phyloP scores from a whole-genome alignment of 768 basidiomycete species.

The Floccularia luteovirens region DNA sequence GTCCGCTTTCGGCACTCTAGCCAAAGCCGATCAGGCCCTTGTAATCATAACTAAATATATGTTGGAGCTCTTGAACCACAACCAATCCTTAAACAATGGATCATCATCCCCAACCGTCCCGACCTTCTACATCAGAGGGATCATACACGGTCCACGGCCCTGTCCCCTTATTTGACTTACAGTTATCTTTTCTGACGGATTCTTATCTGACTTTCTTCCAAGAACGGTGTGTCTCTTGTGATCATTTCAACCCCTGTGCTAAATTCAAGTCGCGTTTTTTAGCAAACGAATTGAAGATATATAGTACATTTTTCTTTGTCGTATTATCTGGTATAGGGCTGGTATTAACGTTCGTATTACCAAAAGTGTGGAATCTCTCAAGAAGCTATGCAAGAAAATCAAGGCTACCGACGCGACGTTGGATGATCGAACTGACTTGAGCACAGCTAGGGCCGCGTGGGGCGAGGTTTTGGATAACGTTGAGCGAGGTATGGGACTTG shows the following conservation, averaged over 20 bases:
- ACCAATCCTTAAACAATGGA: conserved; percentile 12
- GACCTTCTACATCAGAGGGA: conserved; percentile 30
- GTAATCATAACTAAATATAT: too few species aligned
- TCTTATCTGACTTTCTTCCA: conserved; percentile 81
- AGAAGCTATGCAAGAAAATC: conserved; percentile 64
- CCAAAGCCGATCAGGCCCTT: too few species aligned
- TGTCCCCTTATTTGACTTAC: conserved; percentile 62
- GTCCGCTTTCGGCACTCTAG: too few species aligned
- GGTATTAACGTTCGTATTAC: conserved; percentile 3
- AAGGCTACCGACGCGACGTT: conserved; percentile 63
- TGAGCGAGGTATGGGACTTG: conserved; percentile 51
- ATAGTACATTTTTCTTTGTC: conserved; percentile 43
- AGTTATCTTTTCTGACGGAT: conserved; percentile 63
- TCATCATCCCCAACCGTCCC: conserved; percentile 25
- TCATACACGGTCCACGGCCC: conserved; percentile 38
- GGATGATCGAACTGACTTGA: conserved; percentile 65
- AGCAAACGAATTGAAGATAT: conserved; percentile 81
- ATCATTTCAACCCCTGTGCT: conserved; percentile 8
- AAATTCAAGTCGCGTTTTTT: conserved; percentile 12
- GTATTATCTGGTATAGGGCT: not conserved
- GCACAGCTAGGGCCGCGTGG: conserved; percentile 70
- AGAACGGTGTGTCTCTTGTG: conserved; percentile 53
- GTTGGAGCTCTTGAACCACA: not conserved
- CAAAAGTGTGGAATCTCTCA: conserved; percentile 64
- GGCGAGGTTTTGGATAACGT: conserved; percentile 78